Evolutionary conservation across 345 rosid genomes (phyloP), one percentile per base, ranked within the genome.

Genomic region (Laguncularia racemosa): DNA sequence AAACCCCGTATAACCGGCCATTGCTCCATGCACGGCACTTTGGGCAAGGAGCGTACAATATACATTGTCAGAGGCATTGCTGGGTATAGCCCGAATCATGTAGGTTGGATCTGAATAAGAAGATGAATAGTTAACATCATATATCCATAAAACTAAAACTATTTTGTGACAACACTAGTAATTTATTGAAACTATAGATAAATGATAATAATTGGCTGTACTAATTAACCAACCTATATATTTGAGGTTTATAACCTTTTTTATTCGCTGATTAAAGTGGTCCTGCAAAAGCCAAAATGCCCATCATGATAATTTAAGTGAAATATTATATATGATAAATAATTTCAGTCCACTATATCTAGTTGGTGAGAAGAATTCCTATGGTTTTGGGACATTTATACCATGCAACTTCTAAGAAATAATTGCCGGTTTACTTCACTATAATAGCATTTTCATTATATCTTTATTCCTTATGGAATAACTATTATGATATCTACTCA

Each of bases 1-100:
- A 50, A 65, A 84, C 60, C 88, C 91, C 12, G 91, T 84, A 59
- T 84, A 84, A 46, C 88, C 88, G 19, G 91, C 91, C 91, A 84
- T 84, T 20, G 91, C 88, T 33, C 91, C 91, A 60, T 82, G 88
- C 40, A 84, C 82, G 13, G 55, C 78, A 66, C 88, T 82, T 59
- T 84, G 91, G 60, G 88, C 91, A 20, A 84, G 85, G 50, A 84
- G 85, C 1, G 91, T 84, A 73, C 88, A 73, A 69, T 82, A 84
- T 46, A 82, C 91, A 58, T 84, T 84, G 63, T 84, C 91, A 0
- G 88, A 79, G 62, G 88, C 88, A 59, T 78, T 84, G 72, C 91
- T 64, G 20, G 85, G 91, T 56, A 84, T 33, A 28, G 91, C 91
- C 43, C 91, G 77, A 47, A 84, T 76, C 91, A 84, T 84, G 70